Base-by-base conservation (phyloP, 108 stramenopile genomes). In the Conticribra weissflogii region DNA sequence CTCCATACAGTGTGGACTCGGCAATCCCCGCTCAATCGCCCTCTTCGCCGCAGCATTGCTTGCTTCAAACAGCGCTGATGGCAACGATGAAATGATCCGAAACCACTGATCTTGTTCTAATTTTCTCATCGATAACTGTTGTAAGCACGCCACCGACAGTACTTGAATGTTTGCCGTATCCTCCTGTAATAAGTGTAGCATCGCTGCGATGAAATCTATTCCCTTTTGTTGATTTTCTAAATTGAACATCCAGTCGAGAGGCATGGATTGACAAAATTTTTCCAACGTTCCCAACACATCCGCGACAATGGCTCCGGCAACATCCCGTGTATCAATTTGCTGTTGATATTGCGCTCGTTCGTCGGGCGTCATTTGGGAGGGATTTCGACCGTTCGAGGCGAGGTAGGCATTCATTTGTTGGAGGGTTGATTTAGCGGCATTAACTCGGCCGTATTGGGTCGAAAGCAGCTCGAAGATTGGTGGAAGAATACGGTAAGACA, bases 251-350 rank as follows among this genome's bases (percentile, higher is more conserved):
- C 36, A 41, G 12, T 41, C 36, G 36, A 41, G 36, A 9, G 36
- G 93, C 93, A 94, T 94, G 50, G 88, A 86, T 28, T 83, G 81
- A 69, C 93, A 92, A 62, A 94, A 92, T 68, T 81, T 82, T 59
- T 87, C 82, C 47, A 94, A 52, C 2, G 88, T 88, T 12, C 46
- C 31, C 18, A 94, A 63, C 27, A 83, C 80, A 79, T 94, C 90
- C 1, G 83, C 84, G 17, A 94, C 80, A 9, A 86, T 62, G 16
- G 59, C 24, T 4, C 77, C 84, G 7, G 85, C 60, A 1, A 56
- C 62, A 54, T 76, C 76, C 4, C 72, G 64, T 41, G 46, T 66
- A 2, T 74, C 52, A 28, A 78, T 53, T 75, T 94, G 83, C 28
- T 46, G 59, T 67, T 86, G 72, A 57, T 91, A 94, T 47, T 77